These are phyloP conservation scores for Casuarina cunninghamiana DNA, from an alignment of 306 rosid species.

Conservation along the genomic window DNA sequence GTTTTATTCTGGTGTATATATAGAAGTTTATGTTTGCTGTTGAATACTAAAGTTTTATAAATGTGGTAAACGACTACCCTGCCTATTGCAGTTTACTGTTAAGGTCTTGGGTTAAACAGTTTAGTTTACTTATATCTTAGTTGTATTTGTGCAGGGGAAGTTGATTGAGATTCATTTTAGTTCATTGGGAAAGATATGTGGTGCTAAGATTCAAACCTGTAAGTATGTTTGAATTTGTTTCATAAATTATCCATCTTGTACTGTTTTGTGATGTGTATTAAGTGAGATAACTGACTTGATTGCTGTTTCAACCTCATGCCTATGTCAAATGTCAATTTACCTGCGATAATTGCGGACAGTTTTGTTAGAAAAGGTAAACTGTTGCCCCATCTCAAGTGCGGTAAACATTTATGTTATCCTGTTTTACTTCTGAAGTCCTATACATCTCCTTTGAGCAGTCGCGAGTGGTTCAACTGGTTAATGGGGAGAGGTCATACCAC, in stretches of 20 bases:
- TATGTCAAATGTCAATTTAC: conserved; percentile 38
- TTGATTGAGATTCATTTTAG: conserved; percentile 85
- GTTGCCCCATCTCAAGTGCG: conserved; percentile 26
- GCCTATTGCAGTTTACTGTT: conserved; percentile 12
- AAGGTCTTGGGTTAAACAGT: conserved; percentile 20
- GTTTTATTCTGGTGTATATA: conserved; percentile 19
- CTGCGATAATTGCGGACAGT: conserved; percentile 43
- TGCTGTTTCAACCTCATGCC: conserved; percentile 30
- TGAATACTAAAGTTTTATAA: conserved; percentile 14
- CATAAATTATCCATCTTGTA: conserved; percentile 19
- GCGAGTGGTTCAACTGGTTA: conserved; percentile 75
- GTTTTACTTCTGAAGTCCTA: conserved; percentile 33
- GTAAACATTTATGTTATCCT: conserved; percentile 29
- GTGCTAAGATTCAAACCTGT: conserved; percentile 89
- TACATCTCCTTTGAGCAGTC: conserved; percentile 60
- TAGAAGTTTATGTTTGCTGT: conserved; percentile 13
- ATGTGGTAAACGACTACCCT: neutral
- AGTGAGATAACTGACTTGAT: conserved; percentile 46
- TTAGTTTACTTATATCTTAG: conserved; percentile 29
- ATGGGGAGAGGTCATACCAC: conserved; percentile 83
- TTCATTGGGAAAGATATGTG: conserved; percentile 64
- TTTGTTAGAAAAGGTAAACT: conserved; percentile 84
- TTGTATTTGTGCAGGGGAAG: conserved; percentile 68
- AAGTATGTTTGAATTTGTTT: conserved; percentile 41
- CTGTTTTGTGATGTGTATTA: conserved; percentile 18